Evolutionary conservation across 2,329 filamentous ascomycete genomes (phyloP).

Genomic region (Colletotrichum sp.): DNA sequence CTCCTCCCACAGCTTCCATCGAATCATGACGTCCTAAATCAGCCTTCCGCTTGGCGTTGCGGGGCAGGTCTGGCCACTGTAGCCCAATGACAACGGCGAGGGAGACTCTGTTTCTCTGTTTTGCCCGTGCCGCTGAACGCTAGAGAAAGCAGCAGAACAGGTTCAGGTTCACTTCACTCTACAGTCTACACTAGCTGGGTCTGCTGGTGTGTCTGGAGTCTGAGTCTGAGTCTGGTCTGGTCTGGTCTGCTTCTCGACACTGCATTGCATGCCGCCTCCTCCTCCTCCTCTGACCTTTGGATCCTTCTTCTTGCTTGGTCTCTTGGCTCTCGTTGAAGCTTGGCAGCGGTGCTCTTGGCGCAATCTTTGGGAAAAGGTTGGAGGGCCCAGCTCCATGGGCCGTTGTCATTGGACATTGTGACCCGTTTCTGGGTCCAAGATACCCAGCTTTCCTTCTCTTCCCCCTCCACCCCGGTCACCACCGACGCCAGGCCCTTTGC

Average conservation of each 20-base stretch:
- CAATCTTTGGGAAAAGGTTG: conserved; percentile 1
- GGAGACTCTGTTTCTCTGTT: background rate
- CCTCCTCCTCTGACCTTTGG: background rate
- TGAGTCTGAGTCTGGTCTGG: background rate
- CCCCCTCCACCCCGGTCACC: background rate
- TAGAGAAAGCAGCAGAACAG: background rate
- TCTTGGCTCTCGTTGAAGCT: background rate
- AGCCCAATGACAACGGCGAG: background rate
- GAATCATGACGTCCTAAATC: conserved; percentile 15
- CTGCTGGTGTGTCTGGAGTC: background rate
- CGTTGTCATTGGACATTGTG: background rate
- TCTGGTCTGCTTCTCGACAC: background rate
- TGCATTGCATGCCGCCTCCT: background rate
- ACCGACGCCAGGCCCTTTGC: background rate
- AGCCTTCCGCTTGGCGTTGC: conserved; percentile 11
- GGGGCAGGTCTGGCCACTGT: background rate
- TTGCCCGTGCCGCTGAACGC: background rate
- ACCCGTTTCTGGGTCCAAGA: background rate
- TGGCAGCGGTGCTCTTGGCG: background rate
- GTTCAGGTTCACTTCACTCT: background rate
- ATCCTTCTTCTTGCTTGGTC: background rate
- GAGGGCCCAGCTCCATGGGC: background rate
- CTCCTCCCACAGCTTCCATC: background rate
- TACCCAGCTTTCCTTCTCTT: background rate
- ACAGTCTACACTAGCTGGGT: background rate